Conservation (phyloP, 345 rosid genomes). For the Nephelium lappaceum region DNA sequence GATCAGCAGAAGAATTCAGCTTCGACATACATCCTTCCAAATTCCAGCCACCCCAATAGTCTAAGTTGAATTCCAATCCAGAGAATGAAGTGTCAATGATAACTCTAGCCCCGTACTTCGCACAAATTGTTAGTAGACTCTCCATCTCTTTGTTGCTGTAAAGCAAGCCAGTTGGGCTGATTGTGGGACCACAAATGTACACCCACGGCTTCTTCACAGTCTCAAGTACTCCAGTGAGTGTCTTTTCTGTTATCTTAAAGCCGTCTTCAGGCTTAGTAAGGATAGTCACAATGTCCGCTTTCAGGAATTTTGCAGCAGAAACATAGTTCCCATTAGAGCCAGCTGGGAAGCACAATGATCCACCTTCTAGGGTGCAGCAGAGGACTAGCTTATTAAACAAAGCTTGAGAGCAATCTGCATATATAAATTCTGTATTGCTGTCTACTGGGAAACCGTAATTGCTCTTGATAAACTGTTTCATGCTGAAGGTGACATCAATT, state of each 20-base stretch:
- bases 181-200: conserved; percentile 88
- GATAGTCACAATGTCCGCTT: conserved; percentile 57
- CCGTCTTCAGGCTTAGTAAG: conserved; percentile 59
- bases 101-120: conserved; percentile 74
- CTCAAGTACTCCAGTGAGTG: conserved; percentile 50
- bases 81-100: conserved; percentile 89
- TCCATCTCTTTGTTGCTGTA: conserved; percentile 78
- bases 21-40: conserved; percentile 47
- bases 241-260: conserved; percentile 66
- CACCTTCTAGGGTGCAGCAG: conserved; percentile 84
- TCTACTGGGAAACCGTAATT: conserved; percentile 64
- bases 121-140: conserved; percentile 59
- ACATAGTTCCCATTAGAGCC: conserved; percentile 84
- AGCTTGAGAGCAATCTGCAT: conserved; percentile 73
- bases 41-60: conserved; percentile 67
- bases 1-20: conserved; percentile 43
- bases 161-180: conserved; percentile 79
- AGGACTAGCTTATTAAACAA: conserved; percentile 78
- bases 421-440: conserved; percentile 62
- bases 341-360: conserved; percentile 83
- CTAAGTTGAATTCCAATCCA: conserved; percentile 71
- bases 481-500: conserved; percentile 72
- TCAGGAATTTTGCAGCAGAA: conserved; percentile 78
- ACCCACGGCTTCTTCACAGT: conserved; percentile 83
- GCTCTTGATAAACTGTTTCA: conserved; percentile 60